phyloP scores from a whole-genome alignment of 306 rosid species.

The Quercus suber region DNA sequence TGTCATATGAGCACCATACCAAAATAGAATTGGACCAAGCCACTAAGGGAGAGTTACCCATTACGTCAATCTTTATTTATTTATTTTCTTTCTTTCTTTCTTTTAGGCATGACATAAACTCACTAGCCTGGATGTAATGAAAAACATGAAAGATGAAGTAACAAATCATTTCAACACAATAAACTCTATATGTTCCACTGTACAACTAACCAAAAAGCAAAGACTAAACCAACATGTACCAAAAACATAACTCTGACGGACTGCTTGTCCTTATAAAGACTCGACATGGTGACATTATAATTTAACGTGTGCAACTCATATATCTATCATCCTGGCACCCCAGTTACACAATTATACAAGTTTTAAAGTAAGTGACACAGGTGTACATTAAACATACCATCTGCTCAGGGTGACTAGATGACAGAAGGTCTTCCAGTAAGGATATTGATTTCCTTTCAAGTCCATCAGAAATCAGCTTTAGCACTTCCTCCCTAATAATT shows the following conservation, averaged over 20 bases:
- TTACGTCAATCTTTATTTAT: too few relatives aligned
- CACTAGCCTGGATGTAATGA: not conserved
- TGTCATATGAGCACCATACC: too few relatives aligned
- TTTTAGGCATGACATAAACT: not conserved
- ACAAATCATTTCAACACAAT: conserved; percentile 15
- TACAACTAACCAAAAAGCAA: not conserved
- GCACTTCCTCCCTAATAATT: conserved; percentile 57
- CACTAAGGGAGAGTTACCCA: not conserved
- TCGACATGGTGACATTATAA: conserved; percentile 4
- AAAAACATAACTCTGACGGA: not conserved
- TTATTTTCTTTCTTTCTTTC: not conserved
- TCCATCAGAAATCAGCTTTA: conserved; percentile 66
- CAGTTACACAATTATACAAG: conserved; percentile 9
- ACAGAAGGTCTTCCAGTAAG: conserved; percentile 54
- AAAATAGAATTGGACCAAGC: not conserved
- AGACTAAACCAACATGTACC: not conserved
- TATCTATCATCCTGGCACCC: conserved; percentile 6
- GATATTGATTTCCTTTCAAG: conserved; percentile 66
- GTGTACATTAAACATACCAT: conserved; percentile 52
- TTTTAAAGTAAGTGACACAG: conserved; percentile 1
- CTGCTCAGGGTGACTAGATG: conserved; percentile 63
- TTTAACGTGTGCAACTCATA: not conserved
- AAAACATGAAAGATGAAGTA: not conserved
- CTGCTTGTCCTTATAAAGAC: conserved; percentile 1
- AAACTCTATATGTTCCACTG: conserved; percentile 14